These are phyloP conservation scores for Ophiocordyceps unilateralis DNA, from an alignment of 2,329 filamentous ascomycete species.

Conservation along the genomic window DNA sequence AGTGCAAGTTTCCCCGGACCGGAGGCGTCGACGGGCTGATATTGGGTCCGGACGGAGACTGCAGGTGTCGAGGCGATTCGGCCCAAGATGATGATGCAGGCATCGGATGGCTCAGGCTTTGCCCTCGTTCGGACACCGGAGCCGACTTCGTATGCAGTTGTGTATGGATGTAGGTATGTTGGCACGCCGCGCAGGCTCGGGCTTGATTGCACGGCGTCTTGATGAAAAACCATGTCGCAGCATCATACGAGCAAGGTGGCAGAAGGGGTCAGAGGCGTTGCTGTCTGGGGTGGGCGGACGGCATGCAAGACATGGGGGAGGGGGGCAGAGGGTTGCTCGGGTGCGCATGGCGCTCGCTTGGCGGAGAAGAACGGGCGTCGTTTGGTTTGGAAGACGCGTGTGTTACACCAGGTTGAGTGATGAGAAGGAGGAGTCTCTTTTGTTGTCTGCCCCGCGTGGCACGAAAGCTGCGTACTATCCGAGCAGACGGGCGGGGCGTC, in stretches of 20 bases:
- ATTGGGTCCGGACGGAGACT: slow-evolving; percentile 2
- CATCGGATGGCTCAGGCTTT: slow-evolving; percentile 5
- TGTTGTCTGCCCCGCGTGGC: no score
- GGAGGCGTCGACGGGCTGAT: no score
- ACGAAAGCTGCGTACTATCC: not conserved
- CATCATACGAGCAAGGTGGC: not conserved
- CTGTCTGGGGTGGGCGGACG: not conserved
- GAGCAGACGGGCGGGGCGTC: not conserved
- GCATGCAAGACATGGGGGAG: not conserved
- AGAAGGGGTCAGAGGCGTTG: no score
- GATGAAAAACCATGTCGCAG: not conserved
- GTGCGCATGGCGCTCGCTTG: not conserved
- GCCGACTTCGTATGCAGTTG: not conserved
- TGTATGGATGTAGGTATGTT: not conserved
- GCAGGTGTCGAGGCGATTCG: slow-evolving; percentile 5
- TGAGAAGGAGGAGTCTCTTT: no score
- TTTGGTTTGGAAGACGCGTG: not conserved
- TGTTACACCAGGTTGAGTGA: not conserved
- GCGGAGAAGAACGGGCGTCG: not conserved
- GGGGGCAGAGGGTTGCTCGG: no score
- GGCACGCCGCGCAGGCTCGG: not conserved
- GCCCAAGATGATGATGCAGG: slow-evolving; percentile 11
- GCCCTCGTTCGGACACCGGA: slow-evolving; percentile 10
- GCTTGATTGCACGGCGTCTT: not conserved
- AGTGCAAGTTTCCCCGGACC: no score